These are phyloP conservation scores for Fusarium sterilihyphosum DNA, from an alignment of 2,329 filamentous ascomycete genomes.

Conservation along the genomic window DNA sequence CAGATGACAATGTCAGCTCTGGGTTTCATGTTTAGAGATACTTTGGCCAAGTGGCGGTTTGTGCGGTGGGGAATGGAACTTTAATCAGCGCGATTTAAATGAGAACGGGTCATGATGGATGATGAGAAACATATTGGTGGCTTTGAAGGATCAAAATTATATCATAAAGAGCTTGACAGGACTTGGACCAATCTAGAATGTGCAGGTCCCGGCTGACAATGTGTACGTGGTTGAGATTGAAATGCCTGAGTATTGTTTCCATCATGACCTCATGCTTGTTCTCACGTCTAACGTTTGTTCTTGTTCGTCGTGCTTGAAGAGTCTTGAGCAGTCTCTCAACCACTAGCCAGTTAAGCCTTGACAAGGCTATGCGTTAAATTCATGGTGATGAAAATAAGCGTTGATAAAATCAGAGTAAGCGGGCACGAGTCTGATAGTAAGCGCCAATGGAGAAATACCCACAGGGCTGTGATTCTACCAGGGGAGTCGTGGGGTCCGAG, in stretches of 20 bases:
- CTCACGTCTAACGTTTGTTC: too few relatives aligned
- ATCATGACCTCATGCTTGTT: not conserved
- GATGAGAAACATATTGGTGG: too few relatives aligned
- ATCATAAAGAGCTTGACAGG: not conserved
- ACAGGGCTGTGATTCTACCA: not conserved
- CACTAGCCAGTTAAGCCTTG: accelerated
- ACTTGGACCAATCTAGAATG: too few relatives aligned
- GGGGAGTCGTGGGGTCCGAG: not conserved
- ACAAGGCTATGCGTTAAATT: accelerated
- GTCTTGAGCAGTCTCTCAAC: accelerated
- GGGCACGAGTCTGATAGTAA: not conserved
- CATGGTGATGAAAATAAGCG: not conserved
- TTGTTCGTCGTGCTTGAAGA: accelerated
- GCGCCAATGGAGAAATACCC: not conserved
- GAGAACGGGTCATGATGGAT: not conserved
- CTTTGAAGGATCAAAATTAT: not conserved
- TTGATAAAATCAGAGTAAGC: not conserved
- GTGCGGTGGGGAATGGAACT: not conserved
- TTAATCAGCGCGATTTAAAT: not conserved
- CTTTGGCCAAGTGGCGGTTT: not conserved
- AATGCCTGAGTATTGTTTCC: too few relatives aligned
- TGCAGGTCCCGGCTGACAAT: not conserved
- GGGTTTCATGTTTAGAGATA: not conserved
- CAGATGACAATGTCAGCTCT: not conserved
- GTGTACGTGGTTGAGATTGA: not conserved